Evolutionary conservation across 169 alveolate species (phyloP).

Genomic region (Plasmodium knowlesi): DNA sequence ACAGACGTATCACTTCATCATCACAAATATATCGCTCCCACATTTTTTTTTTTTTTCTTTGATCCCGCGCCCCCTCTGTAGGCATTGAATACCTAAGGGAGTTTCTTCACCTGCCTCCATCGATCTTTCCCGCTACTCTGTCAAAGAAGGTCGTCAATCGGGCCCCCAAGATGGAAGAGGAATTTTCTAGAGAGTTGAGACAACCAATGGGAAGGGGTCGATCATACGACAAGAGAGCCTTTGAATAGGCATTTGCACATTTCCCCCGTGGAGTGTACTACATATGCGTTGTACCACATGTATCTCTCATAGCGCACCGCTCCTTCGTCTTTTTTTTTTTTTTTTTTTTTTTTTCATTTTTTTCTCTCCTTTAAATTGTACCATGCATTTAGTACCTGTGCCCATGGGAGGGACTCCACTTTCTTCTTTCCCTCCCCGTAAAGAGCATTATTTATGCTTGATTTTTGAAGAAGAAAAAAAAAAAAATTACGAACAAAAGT

Average conservation of each 20-base stretch:
- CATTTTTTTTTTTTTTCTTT: not conserved
- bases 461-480: not conserved
- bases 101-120: conserved; percentile 92
- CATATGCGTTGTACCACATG: not conserved
- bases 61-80: not conserved
- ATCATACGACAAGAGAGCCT: conserved; percentile 23
- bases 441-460: not conserved
- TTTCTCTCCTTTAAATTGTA: not conserved
- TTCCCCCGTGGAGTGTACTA: not conserved
- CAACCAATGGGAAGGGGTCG: conserved; percentile 75
- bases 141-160: conserved; percentile 88
- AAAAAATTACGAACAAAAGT: not conserved
- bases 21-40: not conserved
- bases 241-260: conserved; percentile 1
- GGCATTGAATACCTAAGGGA: conserved; percentile 90
- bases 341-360: conserved; percentile 8
- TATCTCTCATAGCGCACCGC: not conserved
- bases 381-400: not conserved
- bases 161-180: conserved; percentile 75
- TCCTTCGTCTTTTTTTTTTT: not conserved
- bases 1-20: not conserved
- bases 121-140: conserved; percentile 95
- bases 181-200: conserved; percentile 59
- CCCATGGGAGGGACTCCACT: not conserved
- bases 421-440: not conserved